Evolutionary conservation across 2,329 filamentous ascomycete genomes (phyloP), one percentile per base, ranked within the genome.

Genomic region (Aurifilum marmelostoma): DNA sequence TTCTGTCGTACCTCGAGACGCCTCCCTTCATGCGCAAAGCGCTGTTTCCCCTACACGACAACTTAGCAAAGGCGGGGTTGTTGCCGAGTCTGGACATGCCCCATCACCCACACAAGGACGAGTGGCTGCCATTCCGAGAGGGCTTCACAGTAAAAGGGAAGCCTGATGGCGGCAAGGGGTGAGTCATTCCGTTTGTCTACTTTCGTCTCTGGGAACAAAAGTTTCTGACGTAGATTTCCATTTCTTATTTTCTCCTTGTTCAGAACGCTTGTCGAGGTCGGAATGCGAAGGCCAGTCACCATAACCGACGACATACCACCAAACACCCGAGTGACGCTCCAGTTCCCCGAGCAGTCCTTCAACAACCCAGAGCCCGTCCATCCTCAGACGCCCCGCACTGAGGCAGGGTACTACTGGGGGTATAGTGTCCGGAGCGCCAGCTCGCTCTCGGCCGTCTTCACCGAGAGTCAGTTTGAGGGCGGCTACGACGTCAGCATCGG

Each of bases 371-470:
- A 89, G 66, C 87, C 90, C 21, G 89, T 95, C 2, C 84, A 89
- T 47, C 91, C 92, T 0, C 83, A 86, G 34, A 81, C 85, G 3
- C 93, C 93, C 0, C 86, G 93, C 68, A 90, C 91, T 65, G 88
- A 94, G 72, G 87, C 83, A 1, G 93, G 93, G 0, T 96, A 93
- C 79, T 97, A 94, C 80, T 97, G 93, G 93, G 93, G 93, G 60
- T 97, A 91, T 78, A 85, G 82, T 11, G 88, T 94, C 3, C 87
- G 93, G 34, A 87, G 85, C 71, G 89, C 89, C 47, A 75, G 79
- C 5, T 90, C 87, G 2, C 84, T 97, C 6, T 91, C 91, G 6
- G 82, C 85, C 6, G 88, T 97, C 9, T 94, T 95, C 75, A 94
- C 92, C 4, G 92, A 94, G 77, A 90, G 88, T 73, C 85, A 88